Evolutionary conservation across 2,329 filamentous ascomycete genomes (phyloP), one percentile per base, ranked within the genome.

Genomic region (Fusarium papillatum): DNA sequence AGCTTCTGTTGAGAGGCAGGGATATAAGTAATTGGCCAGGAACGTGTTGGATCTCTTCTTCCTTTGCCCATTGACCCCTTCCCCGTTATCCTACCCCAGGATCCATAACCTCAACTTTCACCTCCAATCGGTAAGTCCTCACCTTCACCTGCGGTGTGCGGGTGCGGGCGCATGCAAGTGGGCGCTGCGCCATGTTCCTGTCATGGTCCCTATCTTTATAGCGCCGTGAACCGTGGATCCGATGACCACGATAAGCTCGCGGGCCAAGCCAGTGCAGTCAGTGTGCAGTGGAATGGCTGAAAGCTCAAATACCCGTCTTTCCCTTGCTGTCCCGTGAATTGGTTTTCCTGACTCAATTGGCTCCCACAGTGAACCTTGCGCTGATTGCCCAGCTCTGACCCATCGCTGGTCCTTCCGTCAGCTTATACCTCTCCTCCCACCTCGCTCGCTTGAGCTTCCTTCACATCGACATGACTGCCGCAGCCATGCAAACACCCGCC

Each of bases 401-500:
- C 55, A 41, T 78, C 69, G 61, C 69, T 75, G 72, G 69, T 71
- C 69, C 26, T 62, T 74, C 50, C 46, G 76, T 64, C 64, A 50
- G 69, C 67, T 62, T 71, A 61, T 64, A 60, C 68, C 57, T 53
- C 53, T 62, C 60, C 26, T 63, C 50, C 48, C 62, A 46, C 68
- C 60, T 61, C 65, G 73, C 76, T 79, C 77, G 60, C 46, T 50
- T 65, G 73, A 75, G 74, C 76, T 69, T 69, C 70, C 66, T 39
- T 60, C 71, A 60, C 61, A 60, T 64, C 70, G 48, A 81, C 70
- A 91, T 90, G 87, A 87, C 89, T 77, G 83, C 88, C 78, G 83
- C 88, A 72, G 84, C 87, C 64, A 87, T 87, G 84, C 87, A 83
- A 82, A 85, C 85, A 66, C 90, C 91, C n/a, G 80, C 80, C 66